A percentile compares a stretch with the other conserved stretches of the same genome.
Evolutionary conservation across 2,329 filamentous ascomycete species (phyloP).

Genomic region (Sporothrix brunneoviolacea): DNA sequence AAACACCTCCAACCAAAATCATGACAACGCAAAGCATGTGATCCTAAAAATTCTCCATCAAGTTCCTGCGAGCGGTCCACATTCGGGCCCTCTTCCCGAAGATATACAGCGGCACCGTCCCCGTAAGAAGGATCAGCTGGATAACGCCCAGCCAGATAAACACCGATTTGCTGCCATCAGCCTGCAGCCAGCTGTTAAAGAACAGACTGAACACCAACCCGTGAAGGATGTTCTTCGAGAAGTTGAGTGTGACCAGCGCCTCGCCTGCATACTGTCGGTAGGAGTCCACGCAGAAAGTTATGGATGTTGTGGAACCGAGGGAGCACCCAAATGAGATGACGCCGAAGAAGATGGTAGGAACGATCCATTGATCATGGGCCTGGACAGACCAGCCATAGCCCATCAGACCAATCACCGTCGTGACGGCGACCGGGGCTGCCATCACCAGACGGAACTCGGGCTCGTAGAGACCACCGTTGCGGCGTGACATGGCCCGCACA

Average conservation of each 20-base stretch:
- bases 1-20: too few species aligned
- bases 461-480: constrained; percentile 91
- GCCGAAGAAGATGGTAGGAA: constrained; percentile 90
- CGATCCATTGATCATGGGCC: constrained; percentile 68
- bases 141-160: constrained; percentile 82
- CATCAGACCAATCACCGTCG: constrained; percentile 81
- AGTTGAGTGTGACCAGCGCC: constrained; percentile 88
- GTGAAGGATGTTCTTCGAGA: constrained; percentile 89
- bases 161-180: constrained; percentile 67
- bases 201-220: constrained; percentile 85
- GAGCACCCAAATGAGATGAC: constrained; percentile 88
- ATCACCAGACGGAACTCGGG: constrained; percentile 89
- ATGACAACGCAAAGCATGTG: too few species aligned
- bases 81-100: constrained; percentile 85
- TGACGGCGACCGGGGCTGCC: constrained; percentile 70
- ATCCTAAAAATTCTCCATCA: constrained; percentile 12
- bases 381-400: constrained; percentile 92
- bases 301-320: constrained; percentile 80
- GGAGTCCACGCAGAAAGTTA: constrained; percentile 90
- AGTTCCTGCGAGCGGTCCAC: constrained; percentile 82
- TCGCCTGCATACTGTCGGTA: constrained; percentile 92
- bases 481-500: constrained; percentile 71
- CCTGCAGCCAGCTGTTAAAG: constrained; percentile 74
- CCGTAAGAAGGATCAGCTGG: constrained; percentile 67
- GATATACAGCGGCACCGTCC: constrained; percentile 86